phyloP scores from a whole-genome alignment of 1,139 yeast genomes.

The Blastobotrys ciferrii region DNA sequence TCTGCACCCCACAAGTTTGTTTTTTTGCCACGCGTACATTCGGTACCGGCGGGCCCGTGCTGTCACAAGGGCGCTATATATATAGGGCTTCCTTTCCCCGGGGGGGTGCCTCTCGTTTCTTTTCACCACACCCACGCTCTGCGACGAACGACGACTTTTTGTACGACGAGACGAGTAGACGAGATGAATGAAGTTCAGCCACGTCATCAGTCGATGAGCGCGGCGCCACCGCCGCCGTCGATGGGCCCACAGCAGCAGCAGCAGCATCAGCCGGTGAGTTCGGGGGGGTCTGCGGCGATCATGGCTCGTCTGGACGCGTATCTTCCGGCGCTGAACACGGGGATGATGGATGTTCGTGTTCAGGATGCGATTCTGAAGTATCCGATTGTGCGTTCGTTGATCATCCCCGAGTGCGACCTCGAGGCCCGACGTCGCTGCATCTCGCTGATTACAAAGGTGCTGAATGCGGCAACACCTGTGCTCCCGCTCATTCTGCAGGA shows the following conservation, averaged over 20 bases:
- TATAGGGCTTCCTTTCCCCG: neutral
- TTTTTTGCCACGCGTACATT: conserved; percentile 4
- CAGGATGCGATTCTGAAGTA: conserved; percentile 34
- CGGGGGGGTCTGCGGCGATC: conserved; percentile 20
- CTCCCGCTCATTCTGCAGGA: conserved; percentile 32
- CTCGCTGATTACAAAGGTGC: conserved; percentile 26
- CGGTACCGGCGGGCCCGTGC: neutral
- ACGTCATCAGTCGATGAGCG: neutral
- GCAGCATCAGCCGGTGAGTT: conserved; percentile 1
- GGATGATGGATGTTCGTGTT: conserved; percentile 33
- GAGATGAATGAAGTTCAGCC: neutral
- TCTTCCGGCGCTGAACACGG: conserved; percentile 33
- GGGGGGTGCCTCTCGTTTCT: neutral
- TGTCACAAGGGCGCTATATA: conserved; percentile 1
- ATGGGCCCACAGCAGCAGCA: neutral
- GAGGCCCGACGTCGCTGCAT: conserved; percentile 35
- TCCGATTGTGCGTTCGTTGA: conserved; percentile 32
- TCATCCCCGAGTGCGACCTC: conserved; percentile 36
- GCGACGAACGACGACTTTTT: neutral
- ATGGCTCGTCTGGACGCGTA: conserved; percentile 31
- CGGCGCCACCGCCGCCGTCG: neutral
- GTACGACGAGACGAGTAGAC: neutral
- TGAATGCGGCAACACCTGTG: conserved; percentile 34
- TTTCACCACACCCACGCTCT: neutral
- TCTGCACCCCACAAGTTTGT: conserved; percentile 10